Evolutionary conservation across 306 rosid genomes (phyloP).

Genomic region (Datisca glomerata): DNA sequence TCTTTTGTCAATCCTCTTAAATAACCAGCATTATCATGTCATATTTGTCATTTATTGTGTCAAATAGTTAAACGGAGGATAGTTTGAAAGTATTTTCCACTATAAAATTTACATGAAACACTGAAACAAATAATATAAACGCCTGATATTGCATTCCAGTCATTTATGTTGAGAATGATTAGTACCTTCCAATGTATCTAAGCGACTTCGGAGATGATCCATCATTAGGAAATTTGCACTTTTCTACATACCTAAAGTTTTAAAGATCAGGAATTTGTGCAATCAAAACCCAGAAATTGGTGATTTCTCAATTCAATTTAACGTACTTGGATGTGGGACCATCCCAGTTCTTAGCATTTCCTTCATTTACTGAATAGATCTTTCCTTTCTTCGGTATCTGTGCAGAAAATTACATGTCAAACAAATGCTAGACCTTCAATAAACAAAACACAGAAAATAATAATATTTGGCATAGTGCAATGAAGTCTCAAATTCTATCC

Average conservation of each 20-base stretch:
- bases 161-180: not conserved
- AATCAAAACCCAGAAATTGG: not conserved
- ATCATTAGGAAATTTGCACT: conserved; percentile 83
- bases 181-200: conserved; percentile 93
- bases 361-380: conserved; percentile 96
- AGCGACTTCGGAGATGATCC: conserved; percentile 86
- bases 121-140: not conserved
- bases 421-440: conserved; percentile 1
- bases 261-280: conserved; percentile 12
- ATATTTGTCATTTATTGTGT: too few species aligned
- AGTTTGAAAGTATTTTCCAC: too few species aligned
- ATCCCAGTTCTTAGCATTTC: conserved; percentile 98
- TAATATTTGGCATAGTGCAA: not conserved
- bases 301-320: conserved; percentile 7
- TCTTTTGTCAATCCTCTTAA: too few species aligned
- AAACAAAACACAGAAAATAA: not conserved
- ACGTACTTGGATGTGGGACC: conserved; percentile 67
- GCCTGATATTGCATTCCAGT: not conserved
- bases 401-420: conserved; percentile 15
- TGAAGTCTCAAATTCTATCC: not conserved
- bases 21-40: too few species aligned
- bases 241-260: conserved; percentile 53
- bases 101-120: not conserved
- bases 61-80: not conserved
- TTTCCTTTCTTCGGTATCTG: conserved; percentile 89